Conservation (phyloP, 441 rosid genomes). For the Isatis lusitanica region DNA sequence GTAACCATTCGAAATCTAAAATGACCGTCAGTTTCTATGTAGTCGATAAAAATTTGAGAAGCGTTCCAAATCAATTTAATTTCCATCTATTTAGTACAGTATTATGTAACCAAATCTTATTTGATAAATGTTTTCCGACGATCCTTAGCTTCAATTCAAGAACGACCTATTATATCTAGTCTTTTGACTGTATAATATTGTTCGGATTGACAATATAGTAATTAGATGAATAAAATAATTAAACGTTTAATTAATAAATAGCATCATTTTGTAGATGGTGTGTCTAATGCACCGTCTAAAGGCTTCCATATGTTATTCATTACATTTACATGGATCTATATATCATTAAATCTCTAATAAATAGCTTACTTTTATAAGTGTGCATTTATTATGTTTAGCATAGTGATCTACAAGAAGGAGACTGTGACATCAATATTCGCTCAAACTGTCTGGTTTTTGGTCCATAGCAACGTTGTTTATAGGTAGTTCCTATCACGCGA, state of each 20-base stretch:
- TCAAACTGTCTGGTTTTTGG: no score
- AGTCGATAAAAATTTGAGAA: background rate
- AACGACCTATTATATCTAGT: background rate
- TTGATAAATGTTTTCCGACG: background rate
- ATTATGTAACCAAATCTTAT: background rate
- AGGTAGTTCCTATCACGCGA: no score
- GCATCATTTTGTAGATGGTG: constrained; percentile 14
- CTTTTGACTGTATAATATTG: background rate
- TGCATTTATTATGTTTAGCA: background rate
- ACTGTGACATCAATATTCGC: no score
- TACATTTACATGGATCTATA: background rate
- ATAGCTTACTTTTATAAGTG: constrained; percentile 10
- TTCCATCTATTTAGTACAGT: background rate
- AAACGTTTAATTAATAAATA: background rate
- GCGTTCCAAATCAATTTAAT: background rate
- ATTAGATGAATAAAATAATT: background rate
- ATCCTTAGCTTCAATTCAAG: constrained; percentile 3
- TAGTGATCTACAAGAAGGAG: no score
- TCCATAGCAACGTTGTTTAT: no score
- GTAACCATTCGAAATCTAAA: constrained; percentile 4
- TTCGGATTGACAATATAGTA: background rate
- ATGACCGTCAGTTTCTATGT: background rate
- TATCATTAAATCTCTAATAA: constrained; percentile 9
- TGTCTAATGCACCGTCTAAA: background rate
- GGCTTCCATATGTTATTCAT: background rate